phyloP scores from a whole-genome alignment of 2,329 filamentous ascomycete genomes.

The Endocalyx cinctus region DNA sequence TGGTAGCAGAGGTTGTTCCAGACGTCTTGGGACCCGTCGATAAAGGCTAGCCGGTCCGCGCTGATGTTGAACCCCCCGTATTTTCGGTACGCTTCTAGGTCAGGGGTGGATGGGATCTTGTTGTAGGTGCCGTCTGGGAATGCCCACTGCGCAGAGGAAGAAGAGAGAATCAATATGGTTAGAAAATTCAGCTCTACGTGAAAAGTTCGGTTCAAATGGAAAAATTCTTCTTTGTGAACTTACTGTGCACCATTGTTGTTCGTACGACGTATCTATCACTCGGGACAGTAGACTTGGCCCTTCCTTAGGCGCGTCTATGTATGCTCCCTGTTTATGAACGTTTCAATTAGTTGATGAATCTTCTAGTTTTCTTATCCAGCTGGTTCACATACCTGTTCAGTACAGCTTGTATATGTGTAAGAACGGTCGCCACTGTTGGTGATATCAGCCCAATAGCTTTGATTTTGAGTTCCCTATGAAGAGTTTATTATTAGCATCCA shows the following conservation, averaged over 20 bases:
- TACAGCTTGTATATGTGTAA: conserved; percentile 47
- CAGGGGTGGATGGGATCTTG: conserved; percentile 36
- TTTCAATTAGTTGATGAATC: no score
- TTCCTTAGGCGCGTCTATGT: conserved; percentile 40
- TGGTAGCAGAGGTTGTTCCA: conserved; percentile 51
- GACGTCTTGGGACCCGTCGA: conserved; percentile 48
- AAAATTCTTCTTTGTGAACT: no score
- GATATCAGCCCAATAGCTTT: conserved; percentile 38
- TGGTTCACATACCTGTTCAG: conserved; percentile 30
- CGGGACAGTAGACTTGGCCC: conserved; percentile 43
- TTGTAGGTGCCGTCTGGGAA: conserved; percentile 43
- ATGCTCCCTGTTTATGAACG: no score
- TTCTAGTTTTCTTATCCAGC: background rate
- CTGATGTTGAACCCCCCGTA: conserved; percentile 44
- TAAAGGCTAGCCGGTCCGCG: conserved; percentile 43
- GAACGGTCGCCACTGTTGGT: conserved; percentile 36
- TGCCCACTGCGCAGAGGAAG: conserved; percentile 32
- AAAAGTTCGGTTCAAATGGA: no score
- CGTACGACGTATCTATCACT: conserved; percentile 43
- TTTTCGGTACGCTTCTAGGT: conserved; percentile 36
- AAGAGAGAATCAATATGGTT: no score
- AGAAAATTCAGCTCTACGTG: no score
- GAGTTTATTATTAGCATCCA: no score
- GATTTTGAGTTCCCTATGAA: conserved; percentile 26
- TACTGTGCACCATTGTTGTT: conserved; percentile 47